Percentiles rank a stretch among this genome's conserved stretches.
Evolutionary conservation across 495 filamentous ascomycete species (phyloP).

Genomic region (Xylaria longipes): DNA sequence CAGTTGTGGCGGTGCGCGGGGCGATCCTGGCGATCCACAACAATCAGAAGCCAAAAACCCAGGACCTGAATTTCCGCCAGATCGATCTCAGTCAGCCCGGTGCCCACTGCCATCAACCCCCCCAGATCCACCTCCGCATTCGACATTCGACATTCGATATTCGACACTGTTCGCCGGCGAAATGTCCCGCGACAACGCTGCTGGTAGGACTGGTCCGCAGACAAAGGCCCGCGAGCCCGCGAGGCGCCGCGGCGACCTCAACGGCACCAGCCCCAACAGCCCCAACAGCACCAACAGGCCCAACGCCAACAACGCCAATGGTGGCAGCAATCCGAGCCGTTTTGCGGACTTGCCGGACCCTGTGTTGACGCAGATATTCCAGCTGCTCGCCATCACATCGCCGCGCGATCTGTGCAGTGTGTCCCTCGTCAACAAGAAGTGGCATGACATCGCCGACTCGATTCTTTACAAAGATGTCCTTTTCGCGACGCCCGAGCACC

Average conservation of each 20-base stretch:
- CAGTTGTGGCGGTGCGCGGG: conserved; percentile 25
- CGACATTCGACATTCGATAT: too few species aligned
- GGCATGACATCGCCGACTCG: conserved; percentile 40
- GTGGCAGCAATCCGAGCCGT: background rate
- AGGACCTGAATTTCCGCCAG: conserved; percentile 13
- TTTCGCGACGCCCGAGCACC: conserved; percentile 39
- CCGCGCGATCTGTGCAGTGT: conserved; percentile 36
- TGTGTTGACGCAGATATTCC: conserved; percentile 39
- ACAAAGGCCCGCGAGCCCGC: background rate
- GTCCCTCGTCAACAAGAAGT: conserved; percentile 37
- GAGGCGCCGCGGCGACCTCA: background rate
- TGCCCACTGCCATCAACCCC: conserved; percentile 25
- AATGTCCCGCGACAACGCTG: conserved; percentile 28
- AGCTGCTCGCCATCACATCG: conserved; percentile 25
- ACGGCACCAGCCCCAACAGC: background rate
- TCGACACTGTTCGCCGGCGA: conserved; percentile 16
- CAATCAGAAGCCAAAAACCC: conserved; percentile 24
- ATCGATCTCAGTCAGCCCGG: conserved; percentile 21
- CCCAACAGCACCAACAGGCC: background rate
- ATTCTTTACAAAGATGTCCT: conserved; percentile 40
- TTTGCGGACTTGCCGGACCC: conserved; percentile 34
- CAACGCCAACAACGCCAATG: background rate
- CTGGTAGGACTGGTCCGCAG: conserved; percentile 20
- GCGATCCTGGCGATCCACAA: conserved; percentile 27
- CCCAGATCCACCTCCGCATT: conserved; percentile 30